Evolutionary conservation across 1,139 yeast species (phyloP).

Genomic region (Geotrichum candidum): DNA sequence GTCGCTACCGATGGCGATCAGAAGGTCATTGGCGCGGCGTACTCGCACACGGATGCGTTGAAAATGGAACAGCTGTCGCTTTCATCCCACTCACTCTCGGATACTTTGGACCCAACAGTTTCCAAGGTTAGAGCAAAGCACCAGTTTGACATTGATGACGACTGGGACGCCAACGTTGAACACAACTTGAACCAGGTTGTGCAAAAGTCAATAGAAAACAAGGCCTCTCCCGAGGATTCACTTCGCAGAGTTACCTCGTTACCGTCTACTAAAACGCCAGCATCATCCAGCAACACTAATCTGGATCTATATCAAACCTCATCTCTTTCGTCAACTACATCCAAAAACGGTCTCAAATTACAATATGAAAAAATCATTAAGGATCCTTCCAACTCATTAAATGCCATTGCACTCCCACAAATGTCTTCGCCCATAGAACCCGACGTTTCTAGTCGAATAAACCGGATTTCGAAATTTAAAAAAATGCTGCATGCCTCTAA

Average conservation of each 20-base stretch:
- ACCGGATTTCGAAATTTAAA: conserved; percentile 63
- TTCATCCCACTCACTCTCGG: conserved; percentile 13
- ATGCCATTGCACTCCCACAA: conserved; percentile 9
- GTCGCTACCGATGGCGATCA: conserved; percentile 28
- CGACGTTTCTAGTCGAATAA: conserved; percentile 50
- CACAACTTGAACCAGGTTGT: conserved; percentile 40
- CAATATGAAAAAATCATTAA: conserved; percentile 37
- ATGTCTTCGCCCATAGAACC: conserved; percentile 32
- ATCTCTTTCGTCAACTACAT: neutral
- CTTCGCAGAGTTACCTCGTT: conserved; percentile 4
- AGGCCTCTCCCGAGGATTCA: conserved; percentile 19
- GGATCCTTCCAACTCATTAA: conserved; percentile 24
- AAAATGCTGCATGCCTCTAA: conserved; percentile 54
- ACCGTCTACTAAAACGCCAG: conserved; percentile 11
- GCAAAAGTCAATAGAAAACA: conserved; percentile 33
- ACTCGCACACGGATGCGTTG: conserved; percentile 37
- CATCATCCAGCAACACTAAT: neutral
- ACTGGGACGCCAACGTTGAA: conserved; percentile 85
- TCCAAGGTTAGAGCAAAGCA: conserved; percentile 17
- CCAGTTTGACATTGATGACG: conserved; percentile 66
- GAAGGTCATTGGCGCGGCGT: conserved; percentile 41
- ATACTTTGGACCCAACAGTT: conserved; percentile 8
- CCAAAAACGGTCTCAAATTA: conserved; percentile 28
- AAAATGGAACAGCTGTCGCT: conserved; percentile 22
- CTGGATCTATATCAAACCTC: neutral